These are phyloP conservation scores for Phyllosticta capitalensis DNA, from an alignment of 2,329 filamentous ascomycete genomes.

Conservation along the genomic window DNA sequence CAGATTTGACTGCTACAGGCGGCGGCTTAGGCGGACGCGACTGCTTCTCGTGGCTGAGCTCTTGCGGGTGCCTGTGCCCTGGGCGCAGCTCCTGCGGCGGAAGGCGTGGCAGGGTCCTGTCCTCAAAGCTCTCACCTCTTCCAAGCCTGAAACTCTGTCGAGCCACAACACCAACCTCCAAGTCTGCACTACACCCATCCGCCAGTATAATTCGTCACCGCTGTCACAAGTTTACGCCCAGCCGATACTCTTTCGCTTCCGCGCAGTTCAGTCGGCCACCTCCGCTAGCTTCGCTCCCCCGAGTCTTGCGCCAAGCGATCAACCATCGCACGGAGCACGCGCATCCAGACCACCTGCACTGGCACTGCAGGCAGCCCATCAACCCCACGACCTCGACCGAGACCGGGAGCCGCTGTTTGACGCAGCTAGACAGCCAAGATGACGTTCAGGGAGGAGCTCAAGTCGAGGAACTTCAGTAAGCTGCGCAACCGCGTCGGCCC, in stretches of 20 bases:
- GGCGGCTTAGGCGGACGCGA: not conserved
- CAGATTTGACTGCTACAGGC: no score
- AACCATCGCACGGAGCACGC: slow-evolving; percentile 9
- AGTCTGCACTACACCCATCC: not conserved
- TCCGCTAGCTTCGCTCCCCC: not conserved
- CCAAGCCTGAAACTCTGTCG: slow-evolving; percentile 9
- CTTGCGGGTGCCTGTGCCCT: slow-evolving; percentile 5
- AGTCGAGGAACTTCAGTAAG: slow-evolving; percentile 58
- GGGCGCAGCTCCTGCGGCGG: slow-evolving; percentile 6
- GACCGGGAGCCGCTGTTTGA: not conserved
- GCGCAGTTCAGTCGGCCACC: not conserved
- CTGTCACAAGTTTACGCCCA: not conserved
- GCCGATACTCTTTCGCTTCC: not conserved
- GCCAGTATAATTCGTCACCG: not conserved
- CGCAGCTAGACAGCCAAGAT: slow-evolving; percentile 2
- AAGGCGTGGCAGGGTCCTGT: not conserved
- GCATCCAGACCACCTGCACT: slow-evolving; percentile 2
- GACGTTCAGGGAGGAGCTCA: slow-evolving; percentile 39
- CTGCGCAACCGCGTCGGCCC: not conserved
- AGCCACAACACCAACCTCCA: slow-evolving; percentile 10
- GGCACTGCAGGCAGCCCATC: not conserved
- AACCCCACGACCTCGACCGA: not conserved
- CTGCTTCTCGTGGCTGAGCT: not conserved
- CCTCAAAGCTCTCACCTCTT: not conserved
- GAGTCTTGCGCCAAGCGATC: slow-evolving; percentile 9